Percentiles rank a stretch among this genome's conserved stretches.
Conservation (phyloP, 768 basidiomycete species). For the Strobilomyces dryophilus region DNA sequence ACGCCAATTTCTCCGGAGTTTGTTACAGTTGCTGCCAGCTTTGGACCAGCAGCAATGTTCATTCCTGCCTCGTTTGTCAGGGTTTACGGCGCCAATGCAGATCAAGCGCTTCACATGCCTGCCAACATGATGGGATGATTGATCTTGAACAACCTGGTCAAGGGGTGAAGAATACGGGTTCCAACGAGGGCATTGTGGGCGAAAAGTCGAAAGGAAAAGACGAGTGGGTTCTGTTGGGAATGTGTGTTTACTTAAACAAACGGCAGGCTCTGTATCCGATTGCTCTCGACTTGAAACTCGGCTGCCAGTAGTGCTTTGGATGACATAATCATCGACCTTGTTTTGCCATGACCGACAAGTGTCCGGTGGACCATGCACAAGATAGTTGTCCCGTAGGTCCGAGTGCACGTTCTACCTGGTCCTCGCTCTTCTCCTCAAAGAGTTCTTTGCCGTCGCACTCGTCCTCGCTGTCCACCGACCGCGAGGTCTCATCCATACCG, state of each 20-base stretch:
- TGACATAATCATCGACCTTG: constrained; percentile 12
- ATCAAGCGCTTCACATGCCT: constrained; percentile 32
- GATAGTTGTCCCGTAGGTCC: constrained; percentile 68
- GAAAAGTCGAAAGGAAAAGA: neutral
- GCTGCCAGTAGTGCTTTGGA: too few relatives aligned
- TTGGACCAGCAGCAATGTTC: constrained; percentile 86
- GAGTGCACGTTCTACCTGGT: constrained; percentile 43
- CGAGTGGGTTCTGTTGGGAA: neutral
- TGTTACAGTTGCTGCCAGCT: constrained; percentile 85
- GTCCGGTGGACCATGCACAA: constrained; percentile 47
- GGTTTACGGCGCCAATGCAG: neutral
- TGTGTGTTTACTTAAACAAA: neutral
- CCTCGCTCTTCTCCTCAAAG: constrained; percentile 24
- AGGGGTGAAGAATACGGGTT: constrained; percentile 62
- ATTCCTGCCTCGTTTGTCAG: constrained; percentile 36
- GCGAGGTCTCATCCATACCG: constrained; percentile 88
- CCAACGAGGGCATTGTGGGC: constrained; percentile 58
- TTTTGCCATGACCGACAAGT: constrained; percentile 33
- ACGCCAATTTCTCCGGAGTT: constrained; percentile 87
- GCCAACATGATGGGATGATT: constrained; percentile 85
- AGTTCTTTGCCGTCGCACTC: constrained; percentile 1
- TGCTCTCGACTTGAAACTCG: too few relatives aligned
- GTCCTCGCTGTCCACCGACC: constrained; percentile 56
- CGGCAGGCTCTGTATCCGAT: neutral
- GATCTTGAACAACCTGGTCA: constrained; percentile 73